Evolutionary conservation across 805 yeast species (phyloP).

Genomic region (Cyberlindnera japonica): DNA sequence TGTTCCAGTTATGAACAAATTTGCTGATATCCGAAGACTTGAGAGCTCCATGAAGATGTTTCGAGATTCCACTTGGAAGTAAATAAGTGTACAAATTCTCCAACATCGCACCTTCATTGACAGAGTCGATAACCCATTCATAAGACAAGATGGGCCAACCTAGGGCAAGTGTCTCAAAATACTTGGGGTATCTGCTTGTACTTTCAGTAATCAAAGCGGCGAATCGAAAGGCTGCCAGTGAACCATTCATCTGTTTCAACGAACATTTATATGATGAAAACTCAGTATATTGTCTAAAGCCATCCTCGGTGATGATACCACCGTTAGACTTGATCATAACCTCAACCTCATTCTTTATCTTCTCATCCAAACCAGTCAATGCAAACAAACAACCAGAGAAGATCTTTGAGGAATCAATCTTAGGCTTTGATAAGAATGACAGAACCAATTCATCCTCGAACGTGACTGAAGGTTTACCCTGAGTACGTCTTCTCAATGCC

Average conservation of each 20-base stretch:
- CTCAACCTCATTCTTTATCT: constrained; percentile 29
- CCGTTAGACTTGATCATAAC: constrained; percentile 40
- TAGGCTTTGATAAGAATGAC: background rate
- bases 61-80: constrained; percentile 71
- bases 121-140: constrained; percentile 50
- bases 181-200: constrained; percentile 66
- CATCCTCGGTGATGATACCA: constrained; percentile 36
- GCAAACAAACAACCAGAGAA: constrained; percentile 35
- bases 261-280: constrained; percentile 3
- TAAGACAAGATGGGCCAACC: constrained; percentile 84
- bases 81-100: constrained; percentile 39
- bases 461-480: constrained; percentile 4
- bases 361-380: constrained; percentile 34
- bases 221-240: constrained; percentile 37
- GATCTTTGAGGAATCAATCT: constrained; percentile 1
- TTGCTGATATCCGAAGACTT: constrained; percentile 47
- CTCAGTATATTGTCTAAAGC: constrained; percentile 25
- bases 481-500: constrained; percentile 13
- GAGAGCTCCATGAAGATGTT: constrained; percentile 33
- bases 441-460: constrained; percentile 13
- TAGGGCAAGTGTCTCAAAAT: constrained; percentile 68
- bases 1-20: constrained; percentile 38
- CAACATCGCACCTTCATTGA: constrained; percentile 29
- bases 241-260: constrained; percentile 11
- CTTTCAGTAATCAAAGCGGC: constrained; percentile 57